A percentile compares a stretch with the other conserved stretches of the same genome.
Conservation (phyloP, 139 green algal genomes). For the Microglena sp. region DNA sequence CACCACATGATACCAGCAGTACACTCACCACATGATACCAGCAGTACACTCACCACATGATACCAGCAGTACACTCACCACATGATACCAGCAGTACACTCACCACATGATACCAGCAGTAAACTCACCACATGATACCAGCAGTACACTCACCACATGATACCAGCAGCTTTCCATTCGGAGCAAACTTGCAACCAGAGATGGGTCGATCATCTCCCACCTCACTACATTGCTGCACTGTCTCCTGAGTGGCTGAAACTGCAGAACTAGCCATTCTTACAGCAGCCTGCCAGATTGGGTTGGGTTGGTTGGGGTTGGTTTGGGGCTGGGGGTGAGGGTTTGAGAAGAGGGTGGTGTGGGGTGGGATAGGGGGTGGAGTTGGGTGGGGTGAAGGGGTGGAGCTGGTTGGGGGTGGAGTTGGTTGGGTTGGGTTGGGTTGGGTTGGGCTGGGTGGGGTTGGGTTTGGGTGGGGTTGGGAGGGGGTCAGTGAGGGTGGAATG, state of each 20-base stretch:
- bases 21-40: too few species aligned
- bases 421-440: too few species aligned
- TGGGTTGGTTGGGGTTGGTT: too few species aligned
- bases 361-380: neutral
- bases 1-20: too few species aligned
- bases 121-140: conserved; percentile 15
- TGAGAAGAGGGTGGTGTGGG: neutral
- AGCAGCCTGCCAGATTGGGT: too few species aligned
- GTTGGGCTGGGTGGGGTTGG: too few species aligned
- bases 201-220: conserved; percentile 84
- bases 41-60: neutral
- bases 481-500: too few species aligned
- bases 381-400: neutral
- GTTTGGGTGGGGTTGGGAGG: too few species aligned
- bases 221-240: conserved; percentile 53
- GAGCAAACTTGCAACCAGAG: conserved; percentile 59
- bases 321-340: too few species aligned
- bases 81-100: neutral
- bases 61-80: neutral
- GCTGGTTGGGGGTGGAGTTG: too few species aligned
- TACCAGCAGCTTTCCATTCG: conserved; percentile 50
- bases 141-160: conserved; percentile 25
- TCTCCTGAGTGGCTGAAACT: conserved; percentile 1
- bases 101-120: conserved; percentile 3
- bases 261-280: too few species aligned